Evolutionary conservation across 1,139 yeast genomes (phyloP).

Genomic region (Yamadazyma triangularis): DNA sequence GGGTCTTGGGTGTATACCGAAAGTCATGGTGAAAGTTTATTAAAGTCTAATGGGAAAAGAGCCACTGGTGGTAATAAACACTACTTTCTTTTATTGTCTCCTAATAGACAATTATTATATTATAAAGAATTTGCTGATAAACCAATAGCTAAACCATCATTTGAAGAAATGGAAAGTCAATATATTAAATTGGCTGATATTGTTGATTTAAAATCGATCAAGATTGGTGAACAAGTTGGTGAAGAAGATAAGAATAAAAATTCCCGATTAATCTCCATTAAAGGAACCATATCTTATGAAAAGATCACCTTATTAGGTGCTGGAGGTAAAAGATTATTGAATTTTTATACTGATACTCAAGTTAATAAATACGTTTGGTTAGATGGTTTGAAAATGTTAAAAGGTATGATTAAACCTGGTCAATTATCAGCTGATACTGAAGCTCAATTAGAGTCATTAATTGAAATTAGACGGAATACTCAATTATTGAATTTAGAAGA

Average conservation of each 20-base stretch:
- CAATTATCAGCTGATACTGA: conserved; percentile 56
- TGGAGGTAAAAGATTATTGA: conserved; percentile 37
- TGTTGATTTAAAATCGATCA: conserved; percentile 37
- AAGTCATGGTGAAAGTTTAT: conserved; percentile 46
- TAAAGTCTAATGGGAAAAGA: conserved; percentile 22
- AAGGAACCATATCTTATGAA: conserved; percentile 52
- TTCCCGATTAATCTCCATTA: conserved; percentile 44
- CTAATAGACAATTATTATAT: conserved; percentile 61
- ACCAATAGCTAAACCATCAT: conserved; percentile 48
- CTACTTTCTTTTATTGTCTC: conserved; percentile 63
- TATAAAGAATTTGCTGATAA: conserved; percentile 56
- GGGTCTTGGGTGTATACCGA: conserved; percentile 86
- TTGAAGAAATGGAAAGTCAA: conserved; percentile 46
- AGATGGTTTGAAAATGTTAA: conserved; percentile 70
- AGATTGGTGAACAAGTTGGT: conserved; percentile 39
- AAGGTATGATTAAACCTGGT: conserved; percentile 27
- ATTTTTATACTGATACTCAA: conserved; percentile 67
- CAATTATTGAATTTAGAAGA: conserved; percentile 57
- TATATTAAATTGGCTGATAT: conserved; percentile 32
- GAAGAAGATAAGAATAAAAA: conserved; percentile 34
- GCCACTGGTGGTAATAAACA: conserved; percentile 20
- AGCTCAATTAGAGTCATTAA: conserved; percentile 52
- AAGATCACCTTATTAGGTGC: conserved; percentile 48
- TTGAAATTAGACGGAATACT: conserved; percentile 58
- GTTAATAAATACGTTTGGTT: conserved; percentile 73